Percentiles rank a stretch among this genome's conserved stretches.
Evolutionary conservation across 768 basidiomycete species (phyloP).

Genomic region (Mycena chlorophos): DNA sequence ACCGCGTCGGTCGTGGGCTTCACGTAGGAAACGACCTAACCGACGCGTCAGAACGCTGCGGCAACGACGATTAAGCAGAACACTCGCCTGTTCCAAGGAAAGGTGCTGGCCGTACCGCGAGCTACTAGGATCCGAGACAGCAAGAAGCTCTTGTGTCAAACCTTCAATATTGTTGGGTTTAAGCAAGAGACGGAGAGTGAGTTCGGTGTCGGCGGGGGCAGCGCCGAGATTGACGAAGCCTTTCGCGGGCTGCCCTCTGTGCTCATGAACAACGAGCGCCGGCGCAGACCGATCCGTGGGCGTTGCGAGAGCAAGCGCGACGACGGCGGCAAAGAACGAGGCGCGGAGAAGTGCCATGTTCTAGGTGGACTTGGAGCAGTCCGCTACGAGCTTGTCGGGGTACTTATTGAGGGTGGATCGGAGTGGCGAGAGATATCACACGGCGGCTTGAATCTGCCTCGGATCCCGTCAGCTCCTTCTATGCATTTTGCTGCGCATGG

Average conservation of each 20-base stretch:
- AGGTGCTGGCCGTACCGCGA: slow-evolving; percentile 28
- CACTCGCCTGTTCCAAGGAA: slow-evolving; percentile 16
- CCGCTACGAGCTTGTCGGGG: background rate
- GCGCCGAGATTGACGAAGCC: slow-evolving; percentile 23
- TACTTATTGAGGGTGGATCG: slow-evolving; percentile 11
- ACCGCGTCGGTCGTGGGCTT: slow-evolving; percentile 7
- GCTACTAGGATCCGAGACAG: slow-evolving; percentile 30
- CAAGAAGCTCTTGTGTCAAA: slow-evolving; percentile 19
- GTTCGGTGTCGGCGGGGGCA: slow-evolving; percentile 9
- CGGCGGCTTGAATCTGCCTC: slow-evolving; percentile 6
- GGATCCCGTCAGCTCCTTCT: background rate
- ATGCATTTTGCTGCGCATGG: background rate
- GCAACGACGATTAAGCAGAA: background rate
- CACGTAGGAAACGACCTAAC: background rate
- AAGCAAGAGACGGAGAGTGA: slow-evolving; percentile 41
- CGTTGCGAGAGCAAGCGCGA: slow-evolving; percentile 7
- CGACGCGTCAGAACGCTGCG: background rate
- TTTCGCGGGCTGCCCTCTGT: slow-evolving; percentile 12
- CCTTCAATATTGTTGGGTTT: slow-evolving; percentile 28
- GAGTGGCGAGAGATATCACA: slow-evolving; percentile 9
- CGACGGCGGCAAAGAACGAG: slow-evolving; percentile 10
- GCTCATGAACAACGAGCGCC: slow-evolving; percentile 20
- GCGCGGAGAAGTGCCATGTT: slow-evolving; percentile 1
- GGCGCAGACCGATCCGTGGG: slow-evolving; percentile 10
- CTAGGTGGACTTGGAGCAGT: slow-evolving; percentile 1